Percentiles rank a stretch among this genome's conserved stretches.
Conservation (phyloP, 768 basidiomycete genomes). For the Pilatotrama ljubarskyi region DNA sequence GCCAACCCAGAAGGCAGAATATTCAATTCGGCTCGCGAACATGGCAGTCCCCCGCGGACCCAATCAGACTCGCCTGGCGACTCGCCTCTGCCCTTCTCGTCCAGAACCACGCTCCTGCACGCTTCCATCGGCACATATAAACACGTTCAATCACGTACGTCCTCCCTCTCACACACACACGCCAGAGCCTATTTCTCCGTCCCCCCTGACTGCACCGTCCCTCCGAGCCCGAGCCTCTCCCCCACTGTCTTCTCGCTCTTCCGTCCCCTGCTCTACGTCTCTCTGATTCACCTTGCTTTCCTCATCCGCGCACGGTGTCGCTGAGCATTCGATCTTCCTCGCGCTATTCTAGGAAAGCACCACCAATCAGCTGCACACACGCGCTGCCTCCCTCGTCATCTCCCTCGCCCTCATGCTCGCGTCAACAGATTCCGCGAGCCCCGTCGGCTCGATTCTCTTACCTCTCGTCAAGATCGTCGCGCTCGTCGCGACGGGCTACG, state of each 20-base stretch:
- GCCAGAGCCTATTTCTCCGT: conserved; percentile 13
- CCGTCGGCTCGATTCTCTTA: neutral
- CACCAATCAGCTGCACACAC: neutral
- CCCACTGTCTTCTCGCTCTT: neutral
- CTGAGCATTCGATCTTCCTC: neutral
- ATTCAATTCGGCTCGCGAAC: no score
- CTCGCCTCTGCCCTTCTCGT: neutral
- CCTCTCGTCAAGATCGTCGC: conserved; percentile 23
- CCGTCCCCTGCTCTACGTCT: neutral
- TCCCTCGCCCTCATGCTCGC: conserved; percentile 1
- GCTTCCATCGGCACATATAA: conserved; percentile 11
- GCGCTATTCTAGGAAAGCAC: neutral
- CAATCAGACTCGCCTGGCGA: neutral
- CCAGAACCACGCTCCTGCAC: conserved; percentile 9
- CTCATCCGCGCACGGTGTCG: neutral
- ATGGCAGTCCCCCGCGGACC: neutral
- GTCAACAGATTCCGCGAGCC: neutral
- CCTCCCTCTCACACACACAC: conserved; percentile 2
- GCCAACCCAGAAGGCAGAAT: no score
- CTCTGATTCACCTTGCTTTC: neutral
- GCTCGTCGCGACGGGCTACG: conserved; percentile 23
- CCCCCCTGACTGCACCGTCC: neutral
- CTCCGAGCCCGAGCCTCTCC: neutral
- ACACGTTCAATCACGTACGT: conserved; percentile 4
- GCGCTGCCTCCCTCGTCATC: neutral